Conservation (phyloP, 2,329 filamentous ascomycete genomes). For the Stagonosporopsis chrysanthemi region DNA sequence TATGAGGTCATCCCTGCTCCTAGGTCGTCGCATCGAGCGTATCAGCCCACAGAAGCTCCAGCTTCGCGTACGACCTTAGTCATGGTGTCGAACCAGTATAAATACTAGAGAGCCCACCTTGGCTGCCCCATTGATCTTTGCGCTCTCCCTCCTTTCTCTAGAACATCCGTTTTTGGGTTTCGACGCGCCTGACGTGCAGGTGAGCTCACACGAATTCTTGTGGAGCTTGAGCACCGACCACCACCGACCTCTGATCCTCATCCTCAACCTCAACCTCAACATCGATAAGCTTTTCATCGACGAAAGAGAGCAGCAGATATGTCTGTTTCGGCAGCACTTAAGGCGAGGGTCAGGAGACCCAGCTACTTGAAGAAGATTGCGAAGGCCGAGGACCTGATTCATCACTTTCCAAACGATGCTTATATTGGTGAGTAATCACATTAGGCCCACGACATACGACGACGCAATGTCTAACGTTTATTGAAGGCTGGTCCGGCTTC, state of each 20-base stretch:
- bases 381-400: slow-evolving; percentile 78
- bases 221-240: slow-evolving; percentile 18
- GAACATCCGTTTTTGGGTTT: neutral
- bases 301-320: slow-evolving; percentile 30
- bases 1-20: slow-evolving; percentile 18
- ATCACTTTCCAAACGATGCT: slow-evolving; percentile 82
- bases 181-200: slow-evolving; percentile 13
- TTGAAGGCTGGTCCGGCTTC: slow-evolving; percentile 81
- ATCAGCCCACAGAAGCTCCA: slow-evolving; percentile 20
- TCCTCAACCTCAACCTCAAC: slow-evolving; percentile 1
- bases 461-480: slow-evolving; percentile 46
- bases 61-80: slow-evolving; percentile 19
- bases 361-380: slow-evolving; percentile 82
- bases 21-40: slow-evolving; percentile 19
- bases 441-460: neutral
- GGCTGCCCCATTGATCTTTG: slow-evolving; percentile 10
- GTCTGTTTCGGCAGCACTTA: slow-evolving; percentile 75
- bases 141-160: neutral
- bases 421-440: slow-evolving; percentile 74
- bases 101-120: slow-evolving; percentile 18
- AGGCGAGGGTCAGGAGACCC: slow-evolving; percentile 76
- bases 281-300: slow-evolving; percentile 12
- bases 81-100: slow-evolving; percentile 11
- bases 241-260: slow-evolving; percentile 12
- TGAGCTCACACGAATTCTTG: slow-evolving; percentile 15